Evolutionary conservation across 2,329 filamentous ascomycete genomes (phyloP).

Genomic region (Fusarium globosum): DNA sequence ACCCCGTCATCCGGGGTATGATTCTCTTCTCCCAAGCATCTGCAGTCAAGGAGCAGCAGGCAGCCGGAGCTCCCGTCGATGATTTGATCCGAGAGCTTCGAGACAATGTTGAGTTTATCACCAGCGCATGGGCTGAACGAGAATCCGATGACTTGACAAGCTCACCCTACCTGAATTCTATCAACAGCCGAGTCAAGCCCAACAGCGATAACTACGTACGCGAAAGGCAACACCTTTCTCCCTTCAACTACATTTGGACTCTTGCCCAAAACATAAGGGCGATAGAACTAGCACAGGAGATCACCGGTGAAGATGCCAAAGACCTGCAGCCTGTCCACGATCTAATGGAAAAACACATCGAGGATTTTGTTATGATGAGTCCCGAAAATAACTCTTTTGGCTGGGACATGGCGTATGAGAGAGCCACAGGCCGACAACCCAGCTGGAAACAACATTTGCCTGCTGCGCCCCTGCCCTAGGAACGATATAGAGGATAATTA

Average conservation of each 20-base stretch:
- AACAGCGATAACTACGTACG: background rate
- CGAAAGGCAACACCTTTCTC: conserved; percentile 31
- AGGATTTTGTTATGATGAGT: conserved; percentile 43
- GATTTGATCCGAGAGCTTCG: conserved; percentile 40
- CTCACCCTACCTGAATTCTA: conserved; percentile 39
- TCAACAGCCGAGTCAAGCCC: conserved; percentile 39
- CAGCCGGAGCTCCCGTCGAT: conserved; percentile 39
- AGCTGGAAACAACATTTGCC: conserved; percentile 39
- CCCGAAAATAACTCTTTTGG: conserved; percentile 14
- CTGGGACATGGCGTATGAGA: conserved; percentile 44
- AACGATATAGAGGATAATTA: background rate
- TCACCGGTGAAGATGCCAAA: conserved; percentile 49
- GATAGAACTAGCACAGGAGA: conserved; percentile 57
- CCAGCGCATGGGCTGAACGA: conserved; percentile 43
- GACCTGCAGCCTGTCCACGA: conserved; percentile 54
- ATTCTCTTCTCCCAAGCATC: conserved; percentile 47
- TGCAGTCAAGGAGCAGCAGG: conserved; percentile 42
- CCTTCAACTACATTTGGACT: conserved; percentile 43
- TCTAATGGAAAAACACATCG: conserved; percentile 52
- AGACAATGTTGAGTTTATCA: conserved; percentile 47
- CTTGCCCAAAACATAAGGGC: conserved; percentile 53
- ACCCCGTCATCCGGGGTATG: conserved; percentile 47
- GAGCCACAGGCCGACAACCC: conserved; percentile 44
- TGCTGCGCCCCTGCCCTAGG: background rate
- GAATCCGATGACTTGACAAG: conserved; percentile 31